phyloP scores from a whole-genome alignment of 1,284 basidiomycete species.

The Naganishia sp. region DNA sequence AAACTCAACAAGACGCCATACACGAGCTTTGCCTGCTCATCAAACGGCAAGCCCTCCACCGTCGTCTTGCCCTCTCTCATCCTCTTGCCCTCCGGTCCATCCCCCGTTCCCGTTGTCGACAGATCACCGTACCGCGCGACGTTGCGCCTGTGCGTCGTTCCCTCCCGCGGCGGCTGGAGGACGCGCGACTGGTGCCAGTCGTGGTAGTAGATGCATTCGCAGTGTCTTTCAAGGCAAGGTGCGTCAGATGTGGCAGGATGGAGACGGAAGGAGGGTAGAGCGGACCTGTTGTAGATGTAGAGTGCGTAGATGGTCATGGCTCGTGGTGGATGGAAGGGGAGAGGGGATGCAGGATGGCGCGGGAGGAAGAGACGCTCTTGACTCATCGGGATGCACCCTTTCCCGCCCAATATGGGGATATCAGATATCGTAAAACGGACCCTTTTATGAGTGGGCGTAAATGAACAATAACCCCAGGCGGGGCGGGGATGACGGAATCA shows the following conservation, averaged over 20 bases:
- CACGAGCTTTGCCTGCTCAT: constrained; percentile 96
- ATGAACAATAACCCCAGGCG: not conserved
- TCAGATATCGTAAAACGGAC: not conserved
- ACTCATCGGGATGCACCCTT: not conserved
- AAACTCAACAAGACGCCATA: constrained; percentile 93
- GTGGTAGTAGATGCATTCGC: constrained; percentile 87
- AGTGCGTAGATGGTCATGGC: constrained; percentile 80
- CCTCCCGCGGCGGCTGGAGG: constrained; percentile 68
- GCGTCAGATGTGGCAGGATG: not conserved
- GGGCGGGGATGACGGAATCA: not conserved
- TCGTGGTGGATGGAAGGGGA: not conserved
- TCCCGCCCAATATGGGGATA: not conserved
- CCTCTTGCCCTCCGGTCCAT: constrained; percentile 28
- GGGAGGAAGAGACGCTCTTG: too few species aligned
- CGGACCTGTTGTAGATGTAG: constrained; percentile 84
- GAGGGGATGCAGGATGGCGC: not conserved
- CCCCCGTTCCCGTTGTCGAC: not conserved
- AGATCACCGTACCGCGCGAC: constrained; percentile 56
- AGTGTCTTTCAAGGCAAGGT: constrained; percentile 64
- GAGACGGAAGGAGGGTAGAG: not conserved
- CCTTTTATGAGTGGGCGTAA: not conserved
- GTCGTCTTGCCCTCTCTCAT: not conserved
- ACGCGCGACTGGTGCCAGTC: constrained; percentile 83
- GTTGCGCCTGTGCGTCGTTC: constrained; percentile 66
- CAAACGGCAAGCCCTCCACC: constrained; percentile 70